Evolutionary conservation across 768 basidiomycete species (phyloP).

Genomic region (Suillus subalutaceus): DNA sequence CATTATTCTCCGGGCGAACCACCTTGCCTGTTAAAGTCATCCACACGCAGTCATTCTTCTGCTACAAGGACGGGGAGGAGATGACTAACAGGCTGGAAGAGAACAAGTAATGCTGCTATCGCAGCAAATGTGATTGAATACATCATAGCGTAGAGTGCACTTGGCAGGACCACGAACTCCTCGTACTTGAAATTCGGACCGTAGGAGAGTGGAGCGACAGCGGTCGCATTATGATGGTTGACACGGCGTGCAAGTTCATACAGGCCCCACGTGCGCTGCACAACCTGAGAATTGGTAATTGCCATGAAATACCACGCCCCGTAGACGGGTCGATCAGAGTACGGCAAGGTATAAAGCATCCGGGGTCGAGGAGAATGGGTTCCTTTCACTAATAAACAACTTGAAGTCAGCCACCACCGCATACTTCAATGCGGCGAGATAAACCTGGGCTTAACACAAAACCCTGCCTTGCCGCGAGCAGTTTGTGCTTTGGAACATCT

Average conservation of each 20-base stretch:
- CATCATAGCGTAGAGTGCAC: constrained; percentile 42
- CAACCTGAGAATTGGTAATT: constrained; percentile 46
- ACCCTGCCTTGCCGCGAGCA: constrained; percentile 32
- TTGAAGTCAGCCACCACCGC: constrained; percentile 11
- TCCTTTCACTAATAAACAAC: constrained; percentile 32
- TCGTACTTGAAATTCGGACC: constrained; percentile 77
- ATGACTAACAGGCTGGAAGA: constrained; percentile 41
- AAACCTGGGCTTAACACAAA: constrained; percentile 49
- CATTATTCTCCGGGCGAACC: constrained; percentile 53
- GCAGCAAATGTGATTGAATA: constrained; percentile 36
- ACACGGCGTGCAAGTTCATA: constrained; percentile 35
- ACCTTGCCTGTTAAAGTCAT: constrained; percentile 48
- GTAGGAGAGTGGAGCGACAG: constrained; percentile 43
- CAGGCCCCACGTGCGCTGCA: constrained; percentile 61
- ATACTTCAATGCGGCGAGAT: constrained; percentile 11
- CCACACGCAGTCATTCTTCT: not conserved
- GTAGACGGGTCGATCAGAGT: constrained; percentile 33
- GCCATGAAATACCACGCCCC: constrained; percentile 50
- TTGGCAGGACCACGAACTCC: constrained; percentile 58
- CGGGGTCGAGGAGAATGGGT: constrained; percentile 29
- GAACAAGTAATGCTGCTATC: constrained; percentile 29
- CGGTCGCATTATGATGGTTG: constrained; percentile 21
- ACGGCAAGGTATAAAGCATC: constrained; percentile 42
- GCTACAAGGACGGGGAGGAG: not conserved
- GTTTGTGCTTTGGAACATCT: constrained; percentile 35